Percentiles rank a stretch among this genome's conserved stretches.
Evolutionary conservation across 345 rosid species (phyloP).

Genomic region (Bruguiera parviflora): DNA sequence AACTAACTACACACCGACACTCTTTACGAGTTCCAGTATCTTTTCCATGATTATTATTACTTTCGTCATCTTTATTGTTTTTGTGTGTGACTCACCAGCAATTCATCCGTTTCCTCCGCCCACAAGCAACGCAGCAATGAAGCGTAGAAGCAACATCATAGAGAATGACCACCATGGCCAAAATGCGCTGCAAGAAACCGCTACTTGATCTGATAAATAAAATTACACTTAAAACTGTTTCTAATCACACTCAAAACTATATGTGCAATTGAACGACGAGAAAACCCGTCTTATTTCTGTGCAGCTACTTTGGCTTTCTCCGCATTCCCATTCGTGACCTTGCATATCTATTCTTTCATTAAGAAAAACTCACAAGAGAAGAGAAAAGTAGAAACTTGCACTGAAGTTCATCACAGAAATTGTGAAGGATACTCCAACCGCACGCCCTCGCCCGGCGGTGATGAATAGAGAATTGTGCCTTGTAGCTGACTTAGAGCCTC

Average conservation of each 20-base stretch:
- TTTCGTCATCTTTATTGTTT: too few species aligned
- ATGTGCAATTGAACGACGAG: background rate
- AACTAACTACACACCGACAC: too few species aligned
- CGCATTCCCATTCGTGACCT: constrained; percentile 91
- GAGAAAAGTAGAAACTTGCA: background rate
- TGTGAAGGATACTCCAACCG: constrained; percentile 88
- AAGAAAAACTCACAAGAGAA: background rate
- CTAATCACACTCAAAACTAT: constrained; percentile 1
- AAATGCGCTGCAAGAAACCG: background rate
- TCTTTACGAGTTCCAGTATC: too few species aligned
- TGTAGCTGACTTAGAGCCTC: constrained; percentile 67
- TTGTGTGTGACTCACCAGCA: too few species aligned
- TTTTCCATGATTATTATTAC: too few species aligned
- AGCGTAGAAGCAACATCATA: background rate
- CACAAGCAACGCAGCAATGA: too few species aligned
- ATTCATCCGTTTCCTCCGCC: too few species aligned
- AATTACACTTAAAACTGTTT: background rate
- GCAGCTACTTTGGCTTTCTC: constrained; percentile 39
- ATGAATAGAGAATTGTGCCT: constrained; percentile 69
- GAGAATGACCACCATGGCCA: too few species aligned
- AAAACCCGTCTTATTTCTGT: background rate
- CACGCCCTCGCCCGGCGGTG: constrained; percentile 67
- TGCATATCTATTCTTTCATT: constrained; percentile 54
- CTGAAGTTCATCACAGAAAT: background rate
- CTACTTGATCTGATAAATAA: background rate